Evolutionary conservation across 2,329 filamentous ascomycete genomes (phyloP).

Genomic region (Xenoacremonium recifei): DNA sequence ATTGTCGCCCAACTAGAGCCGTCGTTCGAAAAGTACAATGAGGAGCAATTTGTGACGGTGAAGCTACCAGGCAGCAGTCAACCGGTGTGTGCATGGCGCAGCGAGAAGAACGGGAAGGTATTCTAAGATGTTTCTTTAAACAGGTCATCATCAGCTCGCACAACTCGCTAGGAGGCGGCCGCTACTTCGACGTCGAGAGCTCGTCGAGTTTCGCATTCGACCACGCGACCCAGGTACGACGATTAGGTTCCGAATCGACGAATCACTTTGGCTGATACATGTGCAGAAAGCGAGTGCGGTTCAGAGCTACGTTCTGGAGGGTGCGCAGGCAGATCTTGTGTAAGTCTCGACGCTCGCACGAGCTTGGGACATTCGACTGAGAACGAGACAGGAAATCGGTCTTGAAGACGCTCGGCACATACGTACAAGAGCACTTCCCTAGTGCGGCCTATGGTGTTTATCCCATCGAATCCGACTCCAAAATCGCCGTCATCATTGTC

Average conservation of each 20-base stretch:
- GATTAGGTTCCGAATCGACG: background rate
- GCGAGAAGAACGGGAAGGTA: too few relatives aligned
- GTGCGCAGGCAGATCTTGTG: conserved; percentile 75
- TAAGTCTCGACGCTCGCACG: conserved; percentile 41
- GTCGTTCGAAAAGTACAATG: conserved; percentile 93
- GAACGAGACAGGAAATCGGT: conserved; percentile 68
- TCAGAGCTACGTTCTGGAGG: conserved; percentile 78
- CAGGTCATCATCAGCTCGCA: conserved; percentile 83
- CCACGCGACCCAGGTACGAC: conserved; percentile 69
- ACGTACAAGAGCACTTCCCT: conserved; percentile 87
- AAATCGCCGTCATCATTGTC: conserved; percentile 79
- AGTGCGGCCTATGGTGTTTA: conserved; percentile 79
- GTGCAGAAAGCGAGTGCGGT: conserved; percentile 74
- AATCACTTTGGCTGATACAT: conserved; percentile 11
- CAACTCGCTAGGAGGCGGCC: conserved; percentile 75
- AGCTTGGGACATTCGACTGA: conserved; percentile 6
- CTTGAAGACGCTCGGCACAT: conserved; percentile 70
- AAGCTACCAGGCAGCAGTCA: conserved; percentile 87
- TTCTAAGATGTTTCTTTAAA: too few relatives aligned
- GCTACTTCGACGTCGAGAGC: conserved; percentile 89
- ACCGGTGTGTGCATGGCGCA: conserved; percentile 35
- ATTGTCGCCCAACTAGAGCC: conserved; percentile 72
- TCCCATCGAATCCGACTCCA: conserved; percentile 71
- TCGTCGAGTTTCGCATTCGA: conserved; percentile 88
- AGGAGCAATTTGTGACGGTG: conserved; percentile 85